Base-by-base conservation (phyloP, 2,329 filamentous ascomycete genomes). In the Chalaropsis ovoidea region DNA sequence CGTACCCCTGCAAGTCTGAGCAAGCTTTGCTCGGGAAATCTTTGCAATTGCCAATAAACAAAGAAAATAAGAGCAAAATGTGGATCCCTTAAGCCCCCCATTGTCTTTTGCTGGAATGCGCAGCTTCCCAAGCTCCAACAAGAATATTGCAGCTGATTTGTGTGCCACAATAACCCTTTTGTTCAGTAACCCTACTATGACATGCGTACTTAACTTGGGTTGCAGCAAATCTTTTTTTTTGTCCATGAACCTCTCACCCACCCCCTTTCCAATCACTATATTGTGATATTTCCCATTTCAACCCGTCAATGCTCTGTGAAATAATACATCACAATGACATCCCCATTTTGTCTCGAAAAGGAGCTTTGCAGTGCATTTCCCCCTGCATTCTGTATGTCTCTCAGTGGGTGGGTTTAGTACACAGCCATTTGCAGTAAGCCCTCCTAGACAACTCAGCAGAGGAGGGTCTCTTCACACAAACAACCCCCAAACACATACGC, bases 11-110 rank as follows among this genome's bases (percentile, higher is more conserved):
- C 27, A 58, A 15, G 47, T 24, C 22, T 27, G 15, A 24, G 22
- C 47, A 52, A 27, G 47, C 47, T 52, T 39, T 19, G 2, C 43
- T 8, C 43, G 8, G 8, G 10, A 47, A n/a, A n/a, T 47, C 43
- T 47, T 19, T 58, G 27, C 54, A 58, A 39, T 39, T 58, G n/a
- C 27, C 54, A 58, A 39, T 27, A 61, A 64, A 61, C 19, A 35
- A 35, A 49, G 17, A 31, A 19, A 61, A 61, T 31, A 13, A 43
- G 24, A 42, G 42, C 31, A 19, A 31, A 58, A 58, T 58, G 54
- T 58, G 54, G 54, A 11, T 27, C 54, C 17, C 31, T 17, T 56
- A 35, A 49, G 45, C 4, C 35, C 35, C 35, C 35, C 35, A 39
- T 39, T 39, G 35, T 39, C 35, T 39, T 39, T 6, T 39, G 35